Evolutionary conservation across 2,329 filamentous ascomycete species (phyloP), one percentile per base, ranked within the genome.

Genomic region (Aspergillus unguis): DNA sequence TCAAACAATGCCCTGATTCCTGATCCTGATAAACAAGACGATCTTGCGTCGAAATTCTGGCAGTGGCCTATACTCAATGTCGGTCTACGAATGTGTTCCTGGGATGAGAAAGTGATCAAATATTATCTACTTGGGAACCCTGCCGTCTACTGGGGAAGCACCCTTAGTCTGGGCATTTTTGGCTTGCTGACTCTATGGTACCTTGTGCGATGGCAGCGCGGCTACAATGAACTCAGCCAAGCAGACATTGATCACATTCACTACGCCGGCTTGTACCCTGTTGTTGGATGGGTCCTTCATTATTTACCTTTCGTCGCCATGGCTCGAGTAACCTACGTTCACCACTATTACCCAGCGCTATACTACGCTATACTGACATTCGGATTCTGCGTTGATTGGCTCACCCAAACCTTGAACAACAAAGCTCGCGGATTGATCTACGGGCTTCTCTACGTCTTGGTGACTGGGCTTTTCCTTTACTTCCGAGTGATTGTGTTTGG

Each of bases 71-170:
- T 99, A 58, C 84, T 99, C 37, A 80, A 97, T 65, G 94, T 97
- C 52, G 94, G 94, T 69, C 85, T 99, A 50, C 88, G 95, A 57
- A 99, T 99, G 94, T 99, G 94, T 75, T 88, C 92, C 62, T 99
- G 94, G 95, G 92, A 95, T 64, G 92, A 99, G 68, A 84, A 85
- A 64, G 91, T 90, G 60, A 85, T 96, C 77, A 99, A 99, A 74
- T 99, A 99, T 78, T 99, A 96, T 82, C 85, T 99, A 27, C 88
- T 99, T 43, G 94, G 94, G 57, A 99, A 99, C 75, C 94, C 95
- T 5, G 77, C 95, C 49, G 87, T 97, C 52, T 99, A 99, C 80
- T 97, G 92, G 94, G 90, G 86, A 58, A 91, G 88, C 47, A 97
- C 92, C 5, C 84, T 84, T 33, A 86, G 87, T 48, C 81, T 99